Conservation (phyloP, 768 basidiomycete genomes). For the Podaxis carcinomalis region DNA sequence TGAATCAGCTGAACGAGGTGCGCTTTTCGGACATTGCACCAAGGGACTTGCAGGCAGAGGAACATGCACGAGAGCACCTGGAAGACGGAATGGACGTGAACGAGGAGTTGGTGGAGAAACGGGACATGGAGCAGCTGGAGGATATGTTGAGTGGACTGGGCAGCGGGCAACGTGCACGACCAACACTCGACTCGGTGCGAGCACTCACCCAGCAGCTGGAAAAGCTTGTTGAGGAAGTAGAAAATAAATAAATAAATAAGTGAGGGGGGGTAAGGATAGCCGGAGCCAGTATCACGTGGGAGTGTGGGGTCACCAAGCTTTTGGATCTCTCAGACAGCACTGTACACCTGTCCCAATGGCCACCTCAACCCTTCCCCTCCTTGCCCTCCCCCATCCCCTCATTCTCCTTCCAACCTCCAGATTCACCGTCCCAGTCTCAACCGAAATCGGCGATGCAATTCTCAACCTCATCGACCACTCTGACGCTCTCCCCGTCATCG, state of each 20-base stretch:
- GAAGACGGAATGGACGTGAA: conserved; percentile 29
- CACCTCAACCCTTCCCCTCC: conserved; percentile 55
- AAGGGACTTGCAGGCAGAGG: conserved; percentile 71
- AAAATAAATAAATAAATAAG: conserved; percentile 8
- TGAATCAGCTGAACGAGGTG: conserved; percentile 50
- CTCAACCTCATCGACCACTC: conserved; percentile 65
- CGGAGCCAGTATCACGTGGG: not conserved
- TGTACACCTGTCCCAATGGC: conserved; percentile 25
- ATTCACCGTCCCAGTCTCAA: conserved; percentile 63
- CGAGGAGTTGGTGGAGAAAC: conserved; percentile 42
- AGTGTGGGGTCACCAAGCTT: not conserved
- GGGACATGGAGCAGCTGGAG: conserved; percentile 45
- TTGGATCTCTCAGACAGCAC: too few relatives aligned
- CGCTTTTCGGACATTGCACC: conserved; percentile 72
- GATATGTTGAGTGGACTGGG: conserved; percentile 31
- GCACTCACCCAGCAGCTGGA: not conserved
- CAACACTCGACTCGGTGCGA: conserved; percentile 14
- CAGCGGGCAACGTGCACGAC: conserved; percentile 24
- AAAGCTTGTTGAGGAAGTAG: not conserved
- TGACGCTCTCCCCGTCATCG: conserved; percentile 65
- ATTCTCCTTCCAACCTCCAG: conserved; percentile 73
- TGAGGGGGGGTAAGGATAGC: not conserved
- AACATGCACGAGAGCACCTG: conserved; percentile 67
- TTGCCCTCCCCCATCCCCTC: conserved; percentile 67
- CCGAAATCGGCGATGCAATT: conserved; percentile 58